phyloP scores from a whole-genome alignment of 371 early-diverging fungal species.

The Catenaria anguillulae region DNA sequence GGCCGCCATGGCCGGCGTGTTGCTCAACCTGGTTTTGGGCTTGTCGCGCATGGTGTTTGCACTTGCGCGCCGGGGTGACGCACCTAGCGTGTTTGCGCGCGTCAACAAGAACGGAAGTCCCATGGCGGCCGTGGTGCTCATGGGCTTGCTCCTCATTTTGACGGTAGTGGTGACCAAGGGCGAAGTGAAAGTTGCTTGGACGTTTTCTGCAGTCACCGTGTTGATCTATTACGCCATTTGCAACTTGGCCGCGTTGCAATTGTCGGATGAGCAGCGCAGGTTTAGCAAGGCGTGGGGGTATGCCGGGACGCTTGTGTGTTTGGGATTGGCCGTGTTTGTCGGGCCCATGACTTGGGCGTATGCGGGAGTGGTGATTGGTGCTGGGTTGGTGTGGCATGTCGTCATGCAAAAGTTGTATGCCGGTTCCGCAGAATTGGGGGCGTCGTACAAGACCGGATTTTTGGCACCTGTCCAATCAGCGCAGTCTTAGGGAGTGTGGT shows the following conservation, averaged over 20 bases:
- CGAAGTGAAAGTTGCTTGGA: background rate
- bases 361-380: background rate
- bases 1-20: background rate
- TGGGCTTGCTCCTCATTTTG: background rate
- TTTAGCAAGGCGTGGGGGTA: background rate
- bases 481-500: no score
- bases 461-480: no score
- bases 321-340: background rate
- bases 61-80: background rate
- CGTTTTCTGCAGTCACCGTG: background rate
- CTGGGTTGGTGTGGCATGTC: background rate
- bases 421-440: background rate
- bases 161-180: background rate
- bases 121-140: background rate
- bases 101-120: background rate
- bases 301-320: background rate
- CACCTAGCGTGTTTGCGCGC: background rate
- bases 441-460: background rate
- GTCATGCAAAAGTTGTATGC: background rate
- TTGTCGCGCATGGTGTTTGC: constrained; percentile 4
- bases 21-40: constrained; percentile 3
- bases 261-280: background rate
- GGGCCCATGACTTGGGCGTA: background rate
- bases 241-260: background rate
- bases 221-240: constrained; percentile 2